Conservation (phyloP, 495 filamentous ascomycete genomes). For the Pseudotulostoma volvatum region DNA sequence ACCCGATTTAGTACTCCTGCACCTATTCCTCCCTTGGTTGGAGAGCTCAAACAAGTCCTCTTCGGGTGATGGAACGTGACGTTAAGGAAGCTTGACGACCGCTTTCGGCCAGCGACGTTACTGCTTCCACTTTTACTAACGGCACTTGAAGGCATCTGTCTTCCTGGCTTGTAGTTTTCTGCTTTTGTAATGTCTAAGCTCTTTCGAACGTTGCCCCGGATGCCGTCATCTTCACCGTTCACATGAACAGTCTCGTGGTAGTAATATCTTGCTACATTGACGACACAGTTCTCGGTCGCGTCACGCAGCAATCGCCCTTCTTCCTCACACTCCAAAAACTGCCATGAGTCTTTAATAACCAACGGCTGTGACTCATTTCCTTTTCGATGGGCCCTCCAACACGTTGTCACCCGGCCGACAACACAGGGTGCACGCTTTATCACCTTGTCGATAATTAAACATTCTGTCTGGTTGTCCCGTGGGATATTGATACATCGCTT, state of each 20-base stretch:
- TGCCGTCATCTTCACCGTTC: slow-evolving; percentile 13
- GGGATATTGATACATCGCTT: too few relatives aligned
- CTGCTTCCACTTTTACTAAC: too few relatives aligned
- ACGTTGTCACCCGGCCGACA: slow-evolving; percentile 8
- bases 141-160: too few relatives aligned
- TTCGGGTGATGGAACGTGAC: slow-evolving; percentile 16
- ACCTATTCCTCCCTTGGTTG: not conserved
- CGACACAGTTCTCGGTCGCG: slow-evolving; percentile 9
- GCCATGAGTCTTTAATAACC: slow-evolving; percentile 12
- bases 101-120: too few relatives aligned
- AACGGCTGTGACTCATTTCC: slow-evolving; percentile 4
- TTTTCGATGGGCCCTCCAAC: slow-evolving; percentile 8
- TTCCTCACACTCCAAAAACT: too few relatives aligned
- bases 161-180: slow-evolving; percentile 2
- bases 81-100: slow-evolving; percentile 5
- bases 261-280: slow-evolving; percentile 21
- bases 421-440: slow-evolving; percentile 1
- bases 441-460: not conserved
- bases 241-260: slow-evolving; percentile 16
- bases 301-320: slow-evolving; percentile 15
- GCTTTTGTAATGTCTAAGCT: slow-evolving; percentile 9
- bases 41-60: slow-evolving; percentile 16
- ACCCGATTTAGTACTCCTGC: slow-evolving; percentile 21
- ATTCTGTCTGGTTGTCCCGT: too few relatives aligned
- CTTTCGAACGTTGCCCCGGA: slow-evolving; percentile 13